A percentile compares a stretch with the other conserved stretches of the same genome.
Evolutionary conservation across 495 filamentous ascomycete genomes (phyloP).

Genomic region (Chaetomium fimeti): DNA sequence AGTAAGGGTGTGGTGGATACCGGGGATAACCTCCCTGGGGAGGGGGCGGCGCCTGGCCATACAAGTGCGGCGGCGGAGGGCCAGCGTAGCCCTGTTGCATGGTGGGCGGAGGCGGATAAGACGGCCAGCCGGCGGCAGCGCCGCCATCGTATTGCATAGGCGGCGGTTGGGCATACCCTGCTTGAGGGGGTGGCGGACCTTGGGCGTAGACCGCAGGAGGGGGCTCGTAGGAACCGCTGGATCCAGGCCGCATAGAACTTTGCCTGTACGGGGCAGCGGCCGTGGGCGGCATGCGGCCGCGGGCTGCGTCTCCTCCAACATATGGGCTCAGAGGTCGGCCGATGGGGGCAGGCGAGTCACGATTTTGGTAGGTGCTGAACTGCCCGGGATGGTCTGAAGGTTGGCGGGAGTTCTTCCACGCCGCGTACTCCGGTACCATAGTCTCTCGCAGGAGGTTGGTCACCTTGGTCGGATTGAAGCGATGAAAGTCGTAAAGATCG

Average conservation of each 20-base stretch:
- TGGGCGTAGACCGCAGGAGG: constrained; percentile 40
- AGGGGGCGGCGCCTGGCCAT: constrained; percentile 22
- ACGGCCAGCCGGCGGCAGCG: constrained; percentile 15
- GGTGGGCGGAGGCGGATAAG: constrained; percentile 20
- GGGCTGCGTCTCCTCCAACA: constrained; percentile 19
- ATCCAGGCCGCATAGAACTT: constrained; percentile 45
- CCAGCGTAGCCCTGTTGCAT: constrained; percentile 23
- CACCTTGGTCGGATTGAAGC: constrained; percentile 67
- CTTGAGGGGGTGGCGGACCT: constrained; percentile 22
- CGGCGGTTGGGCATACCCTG: constrained; percentile 17
- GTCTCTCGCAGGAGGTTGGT: constrained; percentile 69
- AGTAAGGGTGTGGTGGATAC: constrained; percentile 24
- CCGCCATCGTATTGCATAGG: constrained; percentile 9
- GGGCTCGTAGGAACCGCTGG: constrained; percentile 47
- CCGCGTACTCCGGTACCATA: constrained; percentile 58
- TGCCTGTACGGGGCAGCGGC: constrained; percentile 38
- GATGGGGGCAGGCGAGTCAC: constrained; percentile 42
- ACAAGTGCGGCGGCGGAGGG: constrained; percentile 23
- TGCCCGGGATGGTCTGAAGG: constrained; percentile 35
- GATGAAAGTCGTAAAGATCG: constrained; percentile 62
- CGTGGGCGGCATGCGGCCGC: constrained; percentile 29
- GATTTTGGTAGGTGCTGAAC: constrained; percentile 33
- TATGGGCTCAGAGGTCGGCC: constrained; percentile 45
- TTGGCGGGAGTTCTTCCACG: constrained; percentile 38
- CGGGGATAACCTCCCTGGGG: constrained; percentile 22